phyloP scores from a whole-genome alignment of 1,139 yeast genomes.

The Yamadazyma epiphylla region DNA sequence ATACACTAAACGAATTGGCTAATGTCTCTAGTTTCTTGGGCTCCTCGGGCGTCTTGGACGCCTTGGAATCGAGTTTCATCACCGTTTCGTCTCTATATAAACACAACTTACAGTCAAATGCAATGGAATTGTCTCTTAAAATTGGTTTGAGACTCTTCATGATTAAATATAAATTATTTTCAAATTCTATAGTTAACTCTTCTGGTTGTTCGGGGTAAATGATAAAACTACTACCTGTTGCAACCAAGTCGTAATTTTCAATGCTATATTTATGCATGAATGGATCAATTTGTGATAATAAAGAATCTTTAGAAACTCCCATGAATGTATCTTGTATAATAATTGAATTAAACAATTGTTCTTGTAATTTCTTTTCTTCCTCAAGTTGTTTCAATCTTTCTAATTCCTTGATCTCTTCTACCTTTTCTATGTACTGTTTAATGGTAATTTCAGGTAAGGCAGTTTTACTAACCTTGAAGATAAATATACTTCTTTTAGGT shows the following conservation, averaged over 20 bases:
- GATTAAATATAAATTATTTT: constrained; percentile 29
- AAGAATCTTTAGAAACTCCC: constrained; percentile 45
- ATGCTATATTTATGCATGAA: constrained; percentile 15
- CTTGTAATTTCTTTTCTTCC: constrained; percentile 14
- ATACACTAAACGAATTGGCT: constrained; percentile 15
- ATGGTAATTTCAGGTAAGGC: constrained; percentile 26
- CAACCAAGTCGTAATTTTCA: constrained; percentile 22
- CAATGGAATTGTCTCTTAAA: constrained; percentile 38
- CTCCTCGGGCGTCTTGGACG: constrained; percentile 4
- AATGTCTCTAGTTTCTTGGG: constrained; percentile 5
- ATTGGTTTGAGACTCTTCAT: constrained; percentile 26
- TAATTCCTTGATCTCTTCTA: constrained; percentile 20
- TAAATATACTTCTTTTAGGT: constrained; percentile 69
- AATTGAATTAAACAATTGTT: constrained; percentile 46
- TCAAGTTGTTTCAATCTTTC: constrained; percentile 19
- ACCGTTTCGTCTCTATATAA: constrained; percentile 32
- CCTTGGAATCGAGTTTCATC: constrained; percentile 26
- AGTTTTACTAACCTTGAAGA: constrained; percentile 42
- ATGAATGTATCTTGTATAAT: constrained; percentile 50
- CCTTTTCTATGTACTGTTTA: constrained; percentile 24
- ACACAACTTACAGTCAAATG: constrained; percentile 47
- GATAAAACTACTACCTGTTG: constrained; percentile 40
- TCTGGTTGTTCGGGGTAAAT: constrained; percentile 25
- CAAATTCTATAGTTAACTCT: constrained; percentile 23
- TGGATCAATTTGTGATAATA: constrained; percentile 8